phyloP scores from a whole-genome alignment of 768 basidiomycete genomes.

The Leucocoprinus leucothites region DNA sequence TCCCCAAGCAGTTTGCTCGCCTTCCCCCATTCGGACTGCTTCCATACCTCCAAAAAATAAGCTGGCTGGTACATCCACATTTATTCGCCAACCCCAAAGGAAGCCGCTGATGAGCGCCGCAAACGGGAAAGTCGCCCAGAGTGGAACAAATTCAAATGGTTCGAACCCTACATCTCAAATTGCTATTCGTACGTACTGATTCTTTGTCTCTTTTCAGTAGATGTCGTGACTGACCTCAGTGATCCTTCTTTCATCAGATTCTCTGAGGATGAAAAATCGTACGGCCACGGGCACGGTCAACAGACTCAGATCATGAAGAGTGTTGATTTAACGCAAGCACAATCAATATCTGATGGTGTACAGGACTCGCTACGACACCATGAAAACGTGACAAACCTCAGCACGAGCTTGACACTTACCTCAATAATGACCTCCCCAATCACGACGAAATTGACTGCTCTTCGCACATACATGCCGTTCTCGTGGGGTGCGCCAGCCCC shows the following conservation, averaged over 20 bases:
- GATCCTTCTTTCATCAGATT: slow-evolving; percentile 35
- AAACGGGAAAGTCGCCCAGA: slow-evolving; percentile 21
- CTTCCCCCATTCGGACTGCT: slow-evolving; percentile 34
- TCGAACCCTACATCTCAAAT: slow-evolving; percentile 56
- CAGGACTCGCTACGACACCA: background rate
- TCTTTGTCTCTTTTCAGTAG: slow-evolving; percentile 31
- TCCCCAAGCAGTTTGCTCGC: slow-evolving; percentile 52
- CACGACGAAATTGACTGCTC: slow-evolving; percentile 56
- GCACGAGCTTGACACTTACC: slow-evolving; percentile 35
- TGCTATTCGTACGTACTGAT: slow-evolving; percentile 58
- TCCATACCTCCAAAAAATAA: slow-evolving; percentile 28
- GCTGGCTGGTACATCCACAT: slow-evolving; percentile 32
- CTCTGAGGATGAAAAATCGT: slow-evolving; percentile 18
- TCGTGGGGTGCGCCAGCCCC: slow-evolving; percentile 34
- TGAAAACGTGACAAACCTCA: slow-evolving; percentile 6
- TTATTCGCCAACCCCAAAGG: slow-evolving; percentile 42
- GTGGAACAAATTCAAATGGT: slow-evolving; percentile 45
- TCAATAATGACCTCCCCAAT: slow-evolving; percentile 49
- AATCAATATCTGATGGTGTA: background rate
- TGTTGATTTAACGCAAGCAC: slow-evolving; percentile 22
- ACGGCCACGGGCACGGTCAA: slow-evolving; percentile 17
- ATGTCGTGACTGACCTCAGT: slow-evolving; percentile 31
- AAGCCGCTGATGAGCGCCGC: slow-evolving; percentile 31
- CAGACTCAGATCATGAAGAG: slow-evolving; percentile 34
- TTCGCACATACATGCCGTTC: slow-evolving; percentile 59